phyloP scores from a whole-genome alignment of 2,329 filamentous ascomycete species.

The Claviceps digitariae region DNA sequence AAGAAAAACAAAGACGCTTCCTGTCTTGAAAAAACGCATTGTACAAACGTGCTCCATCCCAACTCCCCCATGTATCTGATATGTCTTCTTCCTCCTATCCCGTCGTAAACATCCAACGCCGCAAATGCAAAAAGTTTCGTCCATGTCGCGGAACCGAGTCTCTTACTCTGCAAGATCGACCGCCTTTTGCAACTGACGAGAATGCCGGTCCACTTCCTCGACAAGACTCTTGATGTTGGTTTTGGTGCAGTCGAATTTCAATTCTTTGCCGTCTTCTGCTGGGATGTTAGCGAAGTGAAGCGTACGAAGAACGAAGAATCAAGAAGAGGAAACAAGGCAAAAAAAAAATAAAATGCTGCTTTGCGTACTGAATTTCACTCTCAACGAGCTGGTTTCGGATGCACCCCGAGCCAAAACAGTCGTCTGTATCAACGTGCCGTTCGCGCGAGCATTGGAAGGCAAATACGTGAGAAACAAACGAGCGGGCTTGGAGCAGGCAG shows the following conservation, averaged over 20 bases:
- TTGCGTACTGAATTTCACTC: constrained; percentile 74
- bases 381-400: constrained; percentile 53
- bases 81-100: background rate
- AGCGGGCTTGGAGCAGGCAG: constrained; percentile 61
- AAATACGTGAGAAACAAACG: constrained; percentile 79
- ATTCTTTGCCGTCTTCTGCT: constrained; percentile 81
- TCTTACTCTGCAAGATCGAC: constrained; percentile 53
- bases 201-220: constrained; percentile 84
- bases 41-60: constrained; percentile 10
- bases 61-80: background rate
- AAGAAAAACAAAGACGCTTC: no score
- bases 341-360: background rate
- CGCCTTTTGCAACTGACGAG: constrained; percentile 65
- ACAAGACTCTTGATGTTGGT: constrained; percentile 75
- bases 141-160: constrained; percentile 6
- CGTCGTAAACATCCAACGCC: constrained; percentile 15
- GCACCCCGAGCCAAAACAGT: constrained; percentile 60
- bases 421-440: constrained; percentile 64
- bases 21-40: constrained; percentile 3
- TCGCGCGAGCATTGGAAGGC: constrained; percentile 61
- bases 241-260: constrained; percentile 68
- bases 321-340: background rate
- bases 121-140: constrained; percentile 15
- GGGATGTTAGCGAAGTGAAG: constrained; percentile 15
- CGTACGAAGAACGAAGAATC: no score